Evolutionary conservation across 371 early-diverging fungal genomes (phyloP), one percentile per base, ranked within the genome.

Genomic region (Amoeboaphelidium occidentale): DNA sequence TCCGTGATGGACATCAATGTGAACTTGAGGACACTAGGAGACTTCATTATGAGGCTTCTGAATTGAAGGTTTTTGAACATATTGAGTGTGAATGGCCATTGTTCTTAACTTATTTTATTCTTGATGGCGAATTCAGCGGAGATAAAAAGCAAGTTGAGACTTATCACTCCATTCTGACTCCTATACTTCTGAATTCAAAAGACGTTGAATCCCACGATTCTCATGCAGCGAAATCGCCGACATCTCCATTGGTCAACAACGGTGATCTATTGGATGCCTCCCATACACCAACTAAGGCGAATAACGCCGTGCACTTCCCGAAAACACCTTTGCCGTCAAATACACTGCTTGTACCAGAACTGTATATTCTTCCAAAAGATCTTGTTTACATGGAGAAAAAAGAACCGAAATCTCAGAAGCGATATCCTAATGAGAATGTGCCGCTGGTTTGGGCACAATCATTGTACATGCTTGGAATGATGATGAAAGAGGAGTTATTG

Each of bases 71-170:
- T n/a, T 88, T 88, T 58, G 82, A 85, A 53, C 62, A 73, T 48
- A 75, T 88, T 45, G 88, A 88, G 59, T 81, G 76, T 25, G 88
- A 88, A 59, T 88, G 88, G 88, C 88, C 88, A 2, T 59, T 88
- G 12, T 88, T 88, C 57, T 88, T 79, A 54, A 84, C 88, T 0
- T 88, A 85, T 54, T 64, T 85, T 63, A 73, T 88, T 27, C 62
- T 88, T 26, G 84, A 85, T 51, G 88, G 83, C 13, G 54, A 76
- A 14, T 84, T 84, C 56, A 68, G 68, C 2, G 79, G 68, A 0
- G 73, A 84, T 49, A 54, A 58, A 28, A 65, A 68, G 0, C 76
- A 76, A 55, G 82, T 72, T 2, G 72, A 76, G 45, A 74, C 78
- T 45, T 87, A 84, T 52, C 69, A 70, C 0, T 60, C 67, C 4